A percentile compares a stretch with the other conserved stretches of the same genome.
Conservation (phyloP, 495 filamentous ascomycete species). For the Penicillium waksmanii region DNA sequence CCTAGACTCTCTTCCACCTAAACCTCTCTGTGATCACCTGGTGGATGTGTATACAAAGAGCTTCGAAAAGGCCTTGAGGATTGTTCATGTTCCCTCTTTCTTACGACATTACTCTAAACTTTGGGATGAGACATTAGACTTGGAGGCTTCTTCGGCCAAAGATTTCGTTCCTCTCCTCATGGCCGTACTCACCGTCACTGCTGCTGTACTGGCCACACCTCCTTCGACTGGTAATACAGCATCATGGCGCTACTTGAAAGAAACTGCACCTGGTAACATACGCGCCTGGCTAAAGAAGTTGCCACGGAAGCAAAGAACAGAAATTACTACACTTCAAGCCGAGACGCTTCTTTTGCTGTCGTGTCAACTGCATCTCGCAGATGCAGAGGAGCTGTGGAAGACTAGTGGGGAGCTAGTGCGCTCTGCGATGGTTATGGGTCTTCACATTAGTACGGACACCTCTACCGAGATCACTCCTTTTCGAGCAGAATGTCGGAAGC, state of each 20-base stretch:
- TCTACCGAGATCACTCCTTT: slow-evolving; percentile 37
- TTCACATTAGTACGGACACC: slow-evolving; percentile 52
- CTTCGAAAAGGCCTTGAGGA: slow-evolving; percentile 29
- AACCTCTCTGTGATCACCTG: slow-evolving; percentile 28
- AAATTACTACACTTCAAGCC: slow-evolving; percentile 27
- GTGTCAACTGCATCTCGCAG: slow-evolving; percentile 46
- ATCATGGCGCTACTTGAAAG: slow-evolving; percentile 36
- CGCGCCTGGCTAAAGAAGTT: slow-evolving; percentile 39
- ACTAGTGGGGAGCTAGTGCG: slow-evolving; percentile 57
- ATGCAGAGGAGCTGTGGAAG: slow-evolving; percentile 55
- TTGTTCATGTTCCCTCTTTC: slow-evolving; percentile 34
- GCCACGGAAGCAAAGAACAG: slow-evolving; percentile 46
- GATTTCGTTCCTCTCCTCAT: slow-evolving; percentile 28
- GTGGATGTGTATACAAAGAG: slow-evolving; percentile 25
- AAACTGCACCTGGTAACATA: slow-evolving; percentile 26
- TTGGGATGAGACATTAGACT: slow-evolving; percentile 17
- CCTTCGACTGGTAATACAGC: slow-evolving; percentile 38
- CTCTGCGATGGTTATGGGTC: slow-evolving; percentile 61
- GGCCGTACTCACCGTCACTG: slow-evolving; percentile 20
- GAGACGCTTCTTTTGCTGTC: slow-evolving; percentile 44
- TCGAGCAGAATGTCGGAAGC: slow-evolving; percentile 40
- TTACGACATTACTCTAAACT: slow-evolving; percentile 24
- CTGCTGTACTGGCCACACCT: slow-evolving; percentile 29
- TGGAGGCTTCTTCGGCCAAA: slow-evolving; percentile 11
- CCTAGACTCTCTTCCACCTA: slow-evolving; percentile 19